These are phyloP conservation scores for Entamoeba invadens DNA, from an alignment of 208 protist genomes.

Conservation along the genomic window DNA sequence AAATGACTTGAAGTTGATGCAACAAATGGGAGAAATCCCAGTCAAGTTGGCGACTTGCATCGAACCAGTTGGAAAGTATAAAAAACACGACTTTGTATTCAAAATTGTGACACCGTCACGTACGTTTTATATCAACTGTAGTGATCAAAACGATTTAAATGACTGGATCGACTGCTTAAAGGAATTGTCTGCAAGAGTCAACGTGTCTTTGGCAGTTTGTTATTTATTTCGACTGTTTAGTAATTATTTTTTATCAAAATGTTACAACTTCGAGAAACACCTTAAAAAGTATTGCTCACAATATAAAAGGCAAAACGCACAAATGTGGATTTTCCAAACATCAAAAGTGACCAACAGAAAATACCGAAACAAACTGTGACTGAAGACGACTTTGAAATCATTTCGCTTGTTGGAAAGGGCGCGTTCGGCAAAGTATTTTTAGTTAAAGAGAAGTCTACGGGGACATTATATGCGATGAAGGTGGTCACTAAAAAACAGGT, in stretches of 20 bases:
- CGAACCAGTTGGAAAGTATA: neutral
- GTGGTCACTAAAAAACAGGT: slow-evolving; percentile 41
- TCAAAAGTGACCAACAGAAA: neutral
- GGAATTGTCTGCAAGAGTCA: neutral
- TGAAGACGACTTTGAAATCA: neutral
- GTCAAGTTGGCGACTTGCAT: neutral
- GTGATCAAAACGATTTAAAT: neutral
- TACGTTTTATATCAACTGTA: neutral
- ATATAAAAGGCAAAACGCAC: too few relatives aligned
- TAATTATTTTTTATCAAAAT: too few relatives aligned
- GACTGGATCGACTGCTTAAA: neutral
- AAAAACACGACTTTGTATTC: neutral
- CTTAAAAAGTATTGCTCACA: too few relatives aligned
- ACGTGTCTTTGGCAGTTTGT: neutral
- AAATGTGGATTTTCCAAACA: neutral
- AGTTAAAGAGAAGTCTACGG: neutral
- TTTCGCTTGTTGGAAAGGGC: neutral
- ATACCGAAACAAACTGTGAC: neutral
- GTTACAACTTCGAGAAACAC: too few relatives aligned
- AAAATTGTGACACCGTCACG: neutral
- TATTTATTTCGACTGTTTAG: neutral
- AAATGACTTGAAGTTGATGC: too few relatives aligned
- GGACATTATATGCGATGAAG: slow-evolving; percentile 38
- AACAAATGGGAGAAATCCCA: neutral
- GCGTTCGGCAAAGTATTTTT: slow-evolving; percentile 10